phyloP scores from a whole-genome alignment of 1,284 basidiomycete species.

The Laetiporus sulphureus region DNA sequence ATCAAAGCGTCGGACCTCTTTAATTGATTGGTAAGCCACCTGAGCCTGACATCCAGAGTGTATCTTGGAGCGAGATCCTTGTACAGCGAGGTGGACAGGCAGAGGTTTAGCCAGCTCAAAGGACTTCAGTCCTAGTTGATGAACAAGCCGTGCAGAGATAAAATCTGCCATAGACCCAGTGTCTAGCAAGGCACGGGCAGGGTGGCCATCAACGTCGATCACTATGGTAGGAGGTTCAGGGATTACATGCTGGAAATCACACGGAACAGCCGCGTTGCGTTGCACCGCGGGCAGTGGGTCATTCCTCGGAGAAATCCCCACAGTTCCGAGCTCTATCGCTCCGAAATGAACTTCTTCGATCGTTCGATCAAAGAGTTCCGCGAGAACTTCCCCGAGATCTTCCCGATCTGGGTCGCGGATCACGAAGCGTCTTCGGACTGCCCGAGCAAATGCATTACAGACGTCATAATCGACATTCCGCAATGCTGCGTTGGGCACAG shows the following conservation, averaged over 20 bases:
- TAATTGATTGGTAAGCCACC: conserved; percentile 25
- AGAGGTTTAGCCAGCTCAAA: conserved; percentile 21
- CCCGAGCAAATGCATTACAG: conserved; percentile 6
- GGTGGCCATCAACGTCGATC: conserved; percentile 27
- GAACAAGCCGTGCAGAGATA: conserved; percentile 29
- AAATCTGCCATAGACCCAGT: conserved; percentile 33
- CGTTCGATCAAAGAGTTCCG: not conserved
- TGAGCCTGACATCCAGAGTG: conserved; percentile 16
- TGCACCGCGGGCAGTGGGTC: not conserved
- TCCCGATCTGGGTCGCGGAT: not conserved
- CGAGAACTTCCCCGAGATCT: conserved; percentile 8
- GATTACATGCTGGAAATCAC: conserved; percentile 6
- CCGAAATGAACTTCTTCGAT: not conserved
- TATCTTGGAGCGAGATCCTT: conserved; percentile 27
- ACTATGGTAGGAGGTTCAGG: conserved; percentile 16
- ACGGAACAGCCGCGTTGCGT: conserved; percentile 4
- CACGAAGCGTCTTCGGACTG: not conserved
- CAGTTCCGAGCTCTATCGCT: not conserved
- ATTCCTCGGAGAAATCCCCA: not conserved
- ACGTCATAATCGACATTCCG: conserved; percentile 7
- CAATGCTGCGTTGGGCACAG: not conserved
- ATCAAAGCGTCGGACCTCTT: conserved; percentile 22
- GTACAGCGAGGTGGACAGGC: conserved; percentile 25
- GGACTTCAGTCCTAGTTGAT: conserved; percentile 23
- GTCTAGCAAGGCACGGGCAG: conserved; percentile 25